Percentiles rank a stretch among this genome's conserved stretches.
Conservation (phyloP, 441 rosid species). For the Syzygium syzygioides region DNA sequence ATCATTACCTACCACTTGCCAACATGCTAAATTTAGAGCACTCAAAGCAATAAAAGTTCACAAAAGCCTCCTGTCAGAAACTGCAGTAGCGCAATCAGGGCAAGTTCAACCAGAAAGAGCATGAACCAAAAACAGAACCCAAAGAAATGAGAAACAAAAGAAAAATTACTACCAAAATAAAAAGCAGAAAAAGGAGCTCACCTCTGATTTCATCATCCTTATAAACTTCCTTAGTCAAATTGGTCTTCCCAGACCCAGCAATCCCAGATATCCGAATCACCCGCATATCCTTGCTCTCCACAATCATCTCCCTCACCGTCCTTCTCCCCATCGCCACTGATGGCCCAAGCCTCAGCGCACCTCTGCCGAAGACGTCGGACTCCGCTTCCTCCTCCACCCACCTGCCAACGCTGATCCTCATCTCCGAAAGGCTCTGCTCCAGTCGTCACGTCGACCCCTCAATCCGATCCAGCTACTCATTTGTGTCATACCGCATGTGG, state of each 20-base stretch:
- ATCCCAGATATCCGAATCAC: constrained; percentile 66
- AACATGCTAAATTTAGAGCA: background rate
- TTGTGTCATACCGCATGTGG: constrained; percentile 28
- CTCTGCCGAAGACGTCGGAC: constrained; percentile 25
- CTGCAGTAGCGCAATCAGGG: background rate
- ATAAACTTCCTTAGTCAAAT: constrained; percentile 59
- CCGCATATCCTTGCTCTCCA: constrained; percentile 23
- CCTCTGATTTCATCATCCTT: constrained; percentile 55
- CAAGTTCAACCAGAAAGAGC: background rate
- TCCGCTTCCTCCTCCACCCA: constrained; percentile 46
- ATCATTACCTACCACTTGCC: background rate
- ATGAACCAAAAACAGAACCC: background rate
- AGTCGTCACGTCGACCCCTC: constrained; percentile 30
- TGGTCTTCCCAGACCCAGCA: constrained; percentile 89
- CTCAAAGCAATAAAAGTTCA: background rate
- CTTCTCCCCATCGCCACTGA: constrained; percentile 61
- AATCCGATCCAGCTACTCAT: constrained; percentile 43
- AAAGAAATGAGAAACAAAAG: background rate
- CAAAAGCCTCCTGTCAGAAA: background rate
- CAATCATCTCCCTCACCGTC: constrained; percentile 64
- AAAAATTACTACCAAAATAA: background rate
- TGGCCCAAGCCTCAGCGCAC: constrained; percentile 9
- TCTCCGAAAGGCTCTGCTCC: constrained; percentile 43
- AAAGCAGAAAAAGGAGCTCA: constrained; percentile 20
- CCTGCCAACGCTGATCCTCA: constrained; percentile 62